These are phyloP conservation scores for Sporisorium scitamineum DNA, from an alignment of 1,284 basidiomycete genomes.

Conservation along the genomic window DNA sequence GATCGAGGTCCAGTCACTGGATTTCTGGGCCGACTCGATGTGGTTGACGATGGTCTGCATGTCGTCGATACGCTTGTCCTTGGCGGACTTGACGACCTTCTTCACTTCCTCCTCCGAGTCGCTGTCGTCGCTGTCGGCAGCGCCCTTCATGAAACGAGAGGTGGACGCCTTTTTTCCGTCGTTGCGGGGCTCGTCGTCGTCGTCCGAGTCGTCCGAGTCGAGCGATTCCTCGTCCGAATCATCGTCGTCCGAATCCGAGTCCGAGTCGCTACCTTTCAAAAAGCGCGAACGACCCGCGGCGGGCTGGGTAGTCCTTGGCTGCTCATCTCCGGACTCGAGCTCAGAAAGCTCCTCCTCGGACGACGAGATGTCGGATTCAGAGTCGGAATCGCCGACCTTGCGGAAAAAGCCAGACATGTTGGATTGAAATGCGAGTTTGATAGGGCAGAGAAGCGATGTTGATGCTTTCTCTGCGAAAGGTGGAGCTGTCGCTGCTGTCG, in stretches of 20 bases:
- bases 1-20: slow-evolving; percentile 91
- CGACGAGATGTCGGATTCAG: slow-evolving; percentile 65
- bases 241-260: slow-evolving; percentile 57
- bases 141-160: slow-evolving; percentile 68
- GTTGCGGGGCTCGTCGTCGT: slow-evolving; percentile 43
- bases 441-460: slow-evolving; percentile 31
- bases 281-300: slow-evolving; percentile 50
- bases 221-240: slow-evolving; percentile 54
- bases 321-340: slow-evolving; percentile 65
- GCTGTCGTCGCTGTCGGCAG: slow-evolving; percentile 71
- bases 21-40: slow-evolving; percentile 95
- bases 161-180: slow-evolving; percentile 56
- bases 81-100: slow-evolving; percentile 83
- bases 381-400: slow-evolving; percentile 66
- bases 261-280: slow-evolving; percentile 56
- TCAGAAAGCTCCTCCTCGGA: slow-evolving; percentile 68
- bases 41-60: slow-evolving; percentile 87
- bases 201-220: slow-evolving; percentile 56
- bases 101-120: slow-evolving; percentile 79
- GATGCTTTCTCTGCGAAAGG: slow-evolving; percentile 23
- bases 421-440: background rate
- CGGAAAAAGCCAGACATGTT: slow-evolving; percentile 69
- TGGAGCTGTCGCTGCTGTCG: slow-evolving; percentile 2
- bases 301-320: slow-evolving; percentile 52
- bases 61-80: slow-evolving; percentile 86